Conservation (phyloP, 345 rosid species). For the Cardamine resedifolia region DNA sequence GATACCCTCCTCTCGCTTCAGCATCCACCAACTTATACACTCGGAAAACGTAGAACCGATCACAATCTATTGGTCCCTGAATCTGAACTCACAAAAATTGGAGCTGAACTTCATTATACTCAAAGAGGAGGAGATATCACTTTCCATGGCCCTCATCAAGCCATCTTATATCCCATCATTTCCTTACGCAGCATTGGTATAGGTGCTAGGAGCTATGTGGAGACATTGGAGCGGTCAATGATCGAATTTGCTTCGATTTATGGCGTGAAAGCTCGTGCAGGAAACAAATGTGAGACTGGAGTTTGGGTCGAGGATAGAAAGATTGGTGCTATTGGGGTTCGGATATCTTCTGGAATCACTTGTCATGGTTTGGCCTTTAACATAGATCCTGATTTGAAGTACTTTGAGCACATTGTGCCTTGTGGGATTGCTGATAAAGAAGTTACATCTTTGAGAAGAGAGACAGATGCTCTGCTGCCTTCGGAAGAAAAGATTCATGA, state of each 20-base stretch:
- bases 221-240: slow-evolving; percentile 73
- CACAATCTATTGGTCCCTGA: slow-evolving; percentile 68
- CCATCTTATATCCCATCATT: slow-evolving; percentile 73
- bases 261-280: slow-evolving; percentile 67
- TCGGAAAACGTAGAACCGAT: slow-evolving; percentile 73
- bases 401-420: slow-evolving; percentile 88
- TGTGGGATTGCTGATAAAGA: slow-evolving; percentile 88
- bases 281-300: slow-evolving; percentile 74
- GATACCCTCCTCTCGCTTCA: slow-evolving; percentile 77
- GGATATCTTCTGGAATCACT: slow-evolving; percentile 73
- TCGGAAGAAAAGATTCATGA: slow-evolving; percentile 69
- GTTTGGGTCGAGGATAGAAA: slow-evolving; percentile 92
- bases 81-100: slow-evolving; percentile 61
- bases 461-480: slow-evolving; percentile 59
- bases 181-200: slow-evolving; percentile 66
- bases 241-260: slow-evolving; percentile 68
- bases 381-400: slow-evolving; percentile 72
- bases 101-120: slow-evolving; percentile 88
- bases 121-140: slow-evolving; percentile 94
- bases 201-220: slow-evolving; percentile 81
- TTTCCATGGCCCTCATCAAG: slow-evolving; percentile 87
- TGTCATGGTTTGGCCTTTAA: slow-evolving; percentile 90
- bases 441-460: slow-evolving; percentile 77
- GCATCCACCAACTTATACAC: slow-evolving; percentile 85
- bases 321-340: slow-evolving; percentile 89